Base-by-base conservation (phyloP, 2,329 filamentous ascomycete species). In the Claviceps sp. region DNA sequence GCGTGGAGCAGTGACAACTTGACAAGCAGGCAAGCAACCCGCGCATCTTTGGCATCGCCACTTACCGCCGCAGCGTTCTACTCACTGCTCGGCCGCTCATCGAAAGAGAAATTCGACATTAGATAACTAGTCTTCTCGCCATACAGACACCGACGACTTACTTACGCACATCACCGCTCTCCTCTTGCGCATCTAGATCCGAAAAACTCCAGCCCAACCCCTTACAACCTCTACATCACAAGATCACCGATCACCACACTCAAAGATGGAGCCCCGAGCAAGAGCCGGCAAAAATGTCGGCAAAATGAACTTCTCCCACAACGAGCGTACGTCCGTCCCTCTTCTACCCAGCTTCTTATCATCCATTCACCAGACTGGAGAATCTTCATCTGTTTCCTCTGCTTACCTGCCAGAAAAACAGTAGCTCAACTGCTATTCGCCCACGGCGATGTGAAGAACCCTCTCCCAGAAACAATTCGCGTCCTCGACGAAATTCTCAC, bases 401-500 rank as follows among this genome's bases (percentile, higher is more conserved):
- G 9, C 37, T n/a, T 20, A 38, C 9, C 6, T n/a, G 11, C 38
- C 26, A 42, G 30, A 45, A 47, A 49, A 49, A 37, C 65, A 87
- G 86, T 90, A 50, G 76, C 81, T 58, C 78, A 83, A 59, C 79
- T 91, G 54, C 83, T 93, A 64, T 86, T 82, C 67, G 86, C 85
- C 54, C 86, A 87, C 65, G 89, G 88, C 65, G 88, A 94, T 68
- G 80, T 85, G 52, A 75, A 78, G 54, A 76, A 85, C 52, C 87
- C 89, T 1, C 82, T 97, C 26, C 83, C 86, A 18, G 82, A 89
- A 64, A 96, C 90, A 9, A 78, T 95, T 55, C 83, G 86, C 55
- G 80, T 91, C 50, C 83, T 97, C 49, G 93, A 97, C 73, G 90
- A 96, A 71, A 91, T 97, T 60, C 81, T 95, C 55, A 95, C 90